Conservation (phyloP, 148 eudicot genomes). For the Camellia japonica region DNA sequence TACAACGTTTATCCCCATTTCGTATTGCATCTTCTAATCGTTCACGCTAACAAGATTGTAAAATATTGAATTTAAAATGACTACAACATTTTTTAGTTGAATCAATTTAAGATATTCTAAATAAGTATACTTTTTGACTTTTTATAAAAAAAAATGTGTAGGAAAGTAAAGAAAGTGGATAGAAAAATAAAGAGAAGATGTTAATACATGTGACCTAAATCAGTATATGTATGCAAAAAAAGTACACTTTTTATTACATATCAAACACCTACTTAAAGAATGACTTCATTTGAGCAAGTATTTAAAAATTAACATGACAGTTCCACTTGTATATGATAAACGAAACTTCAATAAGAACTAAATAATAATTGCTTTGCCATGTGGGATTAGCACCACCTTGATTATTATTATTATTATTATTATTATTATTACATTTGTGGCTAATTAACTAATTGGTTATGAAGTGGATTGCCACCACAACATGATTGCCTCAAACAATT, state of each 20-base stretch:
- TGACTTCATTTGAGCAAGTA: not conserved
- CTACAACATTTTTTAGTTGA: not conserved
- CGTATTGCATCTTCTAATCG: not conserved
- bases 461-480: slow-evolving; percentile 26
- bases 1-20: not conserved
- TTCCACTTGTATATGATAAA: not conserved
- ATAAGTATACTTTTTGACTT: too few relatives aligned
- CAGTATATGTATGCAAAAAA: too few relatives aligned
- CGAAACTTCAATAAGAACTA: not conserved
- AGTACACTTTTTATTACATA: too few relatives aligned
- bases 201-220: too few relatives aligned
- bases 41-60: not conserved
- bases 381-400: slow-evolving; percentile 14
- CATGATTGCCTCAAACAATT: slow-evolving; percentile 16
- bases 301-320: not conserved
- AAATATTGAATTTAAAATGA: not conserved
- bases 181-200: too few relatives aligned
- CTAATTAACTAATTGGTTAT: not conserved
- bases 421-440: not conserved
- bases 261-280: not conserved
- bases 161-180: too few relatives aligned
- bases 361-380: not conserved
- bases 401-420: not conserved
- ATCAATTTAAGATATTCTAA: too few relatives aligned
- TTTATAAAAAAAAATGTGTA: too few relatives aligned